phyloP scores from a whole-genome alignment of 441 rosid species.

The Gossypium gossypioides region DNA sequence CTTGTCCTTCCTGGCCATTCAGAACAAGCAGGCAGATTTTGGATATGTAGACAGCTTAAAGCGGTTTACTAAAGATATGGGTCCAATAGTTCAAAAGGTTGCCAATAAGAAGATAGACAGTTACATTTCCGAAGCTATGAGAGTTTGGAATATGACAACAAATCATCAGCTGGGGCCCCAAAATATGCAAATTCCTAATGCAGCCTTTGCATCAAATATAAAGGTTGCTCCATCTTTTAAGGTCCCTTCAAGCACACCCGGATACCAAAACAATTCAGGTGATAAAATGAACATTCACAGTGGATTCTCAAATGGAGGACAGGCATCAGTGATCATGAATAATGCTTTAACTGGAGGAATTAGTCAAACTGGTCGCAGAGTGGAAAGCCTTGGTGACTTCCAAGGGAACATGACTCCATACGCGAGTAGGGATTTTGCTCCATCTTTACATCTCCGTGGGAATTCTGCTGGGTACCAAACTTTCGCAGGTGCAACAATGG shows the following conservation, averaged over 20 bases:
- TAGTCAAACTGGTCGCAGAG: conserved; percentile 1
- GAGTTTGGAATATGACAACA: background rate
- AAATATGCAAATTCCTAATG: conserved; percentile 9
- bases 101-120: conserved; percentile 24
- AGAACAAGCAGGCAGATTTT: conserved; percentile 20
- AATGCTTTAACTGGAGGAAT: conserved; percentile 14
- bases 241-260: conserved; percentile 1
- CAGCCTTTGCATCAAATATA: conserved; percentile 1
- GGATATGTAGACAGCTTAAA: conserved; percentile 25
- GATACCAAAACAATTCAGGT: conserved; percentile 2
- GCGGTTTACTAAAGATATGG: conserved; percentile 28
- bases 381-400: conserved; percentile 13
- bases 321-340: conserved; percentile 1
- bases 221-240: conserved; percentile 9
- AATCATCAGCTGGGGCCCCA: conserved; percentile 8
- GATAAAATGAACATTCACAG: background rate
- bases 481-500: background rate
- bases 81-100: conserved; percentile 31
- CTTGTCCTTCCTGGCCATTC: conserved; percentile 3
- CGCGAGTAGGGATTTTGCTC: background rate
- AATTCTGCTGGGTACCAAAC: conserved; percentile 2
- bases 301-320: conserved; percentile 7
- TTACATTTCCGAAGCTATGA: conserved; percentile 12
- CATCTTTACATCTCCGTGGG: conserved; percentile 13
- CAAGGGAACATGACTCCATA: background rate